phyloP scores from a whole-genome alignment of 768 basidiomycete genomes.

The Suillus sp. region DNA sequence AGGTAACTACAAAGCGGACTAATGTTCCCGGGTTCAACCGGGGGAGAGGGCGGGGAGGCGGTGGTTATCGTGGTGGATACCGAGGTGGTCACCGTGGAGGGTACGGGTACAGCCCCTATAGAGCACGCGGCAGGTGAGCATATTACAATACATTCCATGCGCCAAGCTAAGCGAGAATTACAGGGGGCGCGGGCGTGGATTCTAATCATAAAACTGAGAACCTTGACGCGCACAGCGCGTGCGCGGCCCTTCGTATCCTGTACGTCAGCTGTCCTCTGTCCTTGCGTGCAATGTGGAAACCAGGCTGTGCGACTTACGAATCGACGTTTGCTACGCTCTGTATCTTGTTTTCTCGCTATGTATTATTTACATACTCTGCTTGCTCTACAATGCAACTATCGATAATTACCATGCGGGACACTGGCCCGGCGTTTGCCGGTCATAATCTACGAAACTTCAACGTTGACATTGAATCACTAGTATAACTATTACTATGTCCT shows the following conservation, averaged over 20 bases:
- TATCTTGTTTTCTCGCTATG: conserved; percentile 17
- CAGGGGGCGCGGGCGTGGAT: conserved; percentile 80
- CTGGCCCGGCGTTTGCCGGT: conserved; percentile 16
- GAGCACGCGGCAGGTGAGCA: conserved; percentile 73
- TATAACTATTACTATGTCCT: conserved; percentile 15
- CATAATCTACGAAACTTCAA: not conserved
- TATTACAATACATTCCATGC: conserved; percentile 15
- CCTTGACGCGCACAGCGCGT: conserved; percentile 16
- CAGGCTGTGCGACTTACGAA: conserved; percentile 15
- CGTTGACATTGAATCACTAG: not conserved
- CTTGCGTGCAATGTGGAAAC: conserved; percentile 7
- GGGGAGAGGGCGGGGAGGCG: conserved; percentile 74
- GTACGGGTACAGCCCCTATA: conserved; percentile 54
- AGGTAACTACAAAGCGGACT: conserved; percentile 96
- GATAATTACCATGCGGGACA: conserved; percentile 26
- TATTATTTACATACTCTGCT: conserved; percentile 16
- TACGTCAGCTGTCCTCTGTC: conserved; percentile 14
- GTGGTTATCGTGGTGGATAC: conserved; percentile 59
- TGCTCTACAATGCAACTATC: conserved; percentile 30
- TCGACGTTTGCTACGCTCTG: conserved; percentile 9
- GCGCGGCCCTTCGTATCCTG: conserved; percentile 19
- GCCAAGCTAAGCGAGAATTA: conserved; percentile 13
- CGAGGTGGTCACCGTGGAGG: conserved; percentile 64
- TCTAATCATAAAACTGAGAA: conserved; percentile 28
- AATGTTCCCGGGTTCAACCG: conserved; percentile 92